Percentiles rank a stretch among this genome's conserved stretches.
Evolutionary conservation across 1,139 yeast species (phyloP).

Genomic region (Geotrichum restrictum): DNA sequence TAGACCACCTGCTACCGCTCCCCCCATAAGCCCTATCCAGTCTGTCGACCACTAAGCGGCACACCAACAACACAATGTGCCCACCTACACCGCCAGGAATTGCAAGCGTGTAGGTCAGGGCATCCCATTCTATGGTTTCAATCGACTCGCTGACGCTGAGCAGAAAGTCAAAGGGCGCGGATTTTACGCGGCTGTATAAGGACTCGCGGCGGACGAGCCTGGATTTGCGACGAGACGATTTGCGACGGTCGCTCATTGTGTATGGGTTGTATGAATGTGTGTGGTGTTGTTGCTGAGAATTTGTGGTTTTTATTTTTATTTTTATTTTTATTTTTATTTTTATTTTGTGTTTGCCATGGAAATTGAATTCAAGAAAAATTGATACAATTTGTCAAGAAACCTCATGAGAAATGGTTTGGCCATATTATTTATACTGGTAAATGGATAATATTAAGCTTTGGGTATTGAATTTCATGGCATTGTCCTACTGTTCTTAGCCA

Average conservation of each 20-base stretch:
- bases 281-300: neutral
- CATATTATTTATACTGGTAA: no score
- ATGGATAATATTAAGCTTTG: no score
- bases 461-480: no score
- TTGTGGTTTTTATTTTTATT: no score
- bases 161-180: slow-evolving; percentile 51
- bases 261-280: neutral
- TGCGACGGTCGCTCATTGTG: slow-evolving; percentile 1
- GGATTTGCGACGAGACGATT: slow-evolving; percentile 6
- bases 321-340: no score
- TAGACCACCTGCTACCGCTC: slow-evolving; percentile 8
- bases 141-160: slow-evolving; percentile 52
- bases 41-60: slow-evolving; percentile 25
- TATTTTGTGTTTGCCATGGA: no score
- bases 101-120: slow-evolving; percentile 46
- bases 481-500: no score
- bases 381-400: no score
- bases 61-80: slow-evolving; percentile 33
- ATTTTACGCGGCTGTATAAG: neutral
- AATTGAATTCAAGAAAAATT: no score
- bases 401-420: no score
- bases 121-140: slow-evolving; percentile 64
- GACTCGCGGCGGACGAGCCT: slow-evolving; percentile 18
- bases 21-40: neutral
- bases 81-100: slow-evolving; percentile 47